Evolutionary conservation across 2,329 filamentous ascomycete species (phyloP), one percentile per base, ranked within the genome.

Genomic region (Trichoderma sp.): DNA sequence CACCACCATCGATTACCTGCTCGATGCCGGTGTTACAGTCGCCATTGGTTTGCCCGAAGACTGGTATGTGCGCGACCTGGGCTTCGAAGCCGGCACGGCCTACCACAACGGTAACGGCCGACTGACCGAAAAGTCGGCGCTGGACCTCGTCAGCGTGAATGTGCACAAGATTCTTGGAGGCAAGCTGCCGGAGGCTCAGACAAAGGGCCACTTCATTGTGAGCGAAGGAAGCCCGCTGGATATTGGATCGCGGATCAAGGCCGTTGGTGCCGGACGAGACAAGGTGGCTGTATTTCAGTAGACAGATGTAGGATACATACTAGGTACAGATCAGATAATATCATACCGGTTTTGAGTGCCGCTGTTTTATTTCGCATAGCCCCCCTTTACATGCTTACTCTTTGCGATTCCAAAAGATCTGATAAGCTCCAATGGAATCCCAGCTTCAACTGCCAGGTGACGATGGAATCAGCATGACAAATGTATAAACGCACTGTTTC

Each of bases 191-290:
- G 72, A 78, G 47, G 73, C 72, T 36, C 74, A 76, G 67, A 73
- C 73, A 2, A 75, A 72, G 58, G 74, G 82, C 0, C 86, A 91
- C 73, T 92, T 91, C 80, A 83, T 91, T 3, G 83, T 92, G 6
- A 89, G 85, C 67, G 90, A 92, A 77, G 89, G 89, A 0, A 89
- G 83, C 74, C 90, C 90, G 23, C 76, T 92, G 73, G 84, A 89
- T 75, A 87, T 91, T 76, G 87, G 85, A 5, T 84, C 85, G 6
- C 80, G 86, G 62, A 83, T 91, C 58, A 84, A 84, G 76, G 88
- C 85, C 12, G 85, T 90, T 15, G 85, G 83, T 0, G 75, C 76
- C 13, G 80, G 79, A 1, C 74, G 76, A 71, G 74, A 75, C 23
- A 75, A 76, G 34, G 77, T 81, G 72, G 81, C 76, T 70, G 74